A percentile compares a stretch with the other conserved stretches of the same genome.
Evolutionary conservation across 164 flowering plant species (phyloP).

Genomic region (Warburgia ugandensis): DNA sequence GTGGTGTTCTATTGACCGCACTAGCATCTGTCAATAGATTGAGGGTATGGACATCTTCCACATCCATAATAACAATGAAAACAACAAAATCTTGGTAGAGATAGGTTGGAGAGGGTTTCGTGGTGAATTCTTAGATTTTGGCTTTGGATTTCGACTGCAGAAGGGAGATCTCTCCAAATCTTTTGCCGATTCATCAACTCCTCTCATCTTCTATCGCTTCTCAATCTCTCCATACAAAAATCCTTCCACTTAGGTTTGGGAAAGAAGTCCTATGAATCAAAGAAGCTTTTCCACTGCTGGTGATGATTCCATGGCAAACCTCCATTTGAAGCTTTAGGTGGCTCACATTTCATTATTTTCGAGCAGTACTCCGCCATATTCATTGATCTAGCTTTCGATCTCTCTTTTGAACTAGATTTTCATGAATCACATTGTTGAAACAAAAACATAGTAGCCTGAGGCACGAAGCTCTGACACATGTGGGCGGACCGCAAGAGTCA

Average conservation of each 20-base stretch:
- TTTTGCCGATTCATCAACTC: constrained; percentile 64
- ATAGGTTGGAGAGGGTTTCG: no score
- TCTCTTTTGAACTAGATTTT: constrained; percentile 12
- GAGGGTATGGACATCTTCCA: no score
- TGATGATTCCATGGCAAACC: constrained; percentile 17
- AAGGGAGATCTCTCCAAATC: constrained; percentile 84
- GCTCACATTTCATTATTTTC: constrained; percentile 16
- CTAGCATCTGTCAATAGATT: no score
- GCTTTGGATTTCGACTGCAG: no score
- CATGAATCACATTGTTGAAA: constrained; percentile 12
- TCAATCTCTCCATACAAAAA: constrained; percentile 64
- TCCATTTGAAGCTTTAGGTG: constrained; percentile 17
- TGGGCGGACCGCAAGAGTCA: no score
- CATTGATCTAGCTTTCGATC: constrained; percentile 4
- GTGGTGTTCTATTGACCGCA: no score
- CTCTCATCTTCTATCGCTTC: constrained; percentile 62
- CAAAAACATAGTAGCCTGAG: no score
- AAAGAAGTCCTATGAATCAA: constrained; percentile 67
- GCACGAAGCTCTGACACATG: no score
- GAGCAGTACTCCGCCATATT: constrained; percentile 11
- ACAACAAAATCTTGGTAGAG: no score
- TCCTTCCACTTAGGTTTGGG: constrained; percentile 63
- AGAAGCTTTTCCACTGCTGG: constrained; percentile 58
- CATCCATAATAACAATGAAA: no score
- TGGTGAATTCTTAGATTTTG: no score